Evolutionary conservation across 257 asterid genomes (phyloP), one percentile per base, ranked within the genome.

Genomic region (Solanum boliviense): DNA sequence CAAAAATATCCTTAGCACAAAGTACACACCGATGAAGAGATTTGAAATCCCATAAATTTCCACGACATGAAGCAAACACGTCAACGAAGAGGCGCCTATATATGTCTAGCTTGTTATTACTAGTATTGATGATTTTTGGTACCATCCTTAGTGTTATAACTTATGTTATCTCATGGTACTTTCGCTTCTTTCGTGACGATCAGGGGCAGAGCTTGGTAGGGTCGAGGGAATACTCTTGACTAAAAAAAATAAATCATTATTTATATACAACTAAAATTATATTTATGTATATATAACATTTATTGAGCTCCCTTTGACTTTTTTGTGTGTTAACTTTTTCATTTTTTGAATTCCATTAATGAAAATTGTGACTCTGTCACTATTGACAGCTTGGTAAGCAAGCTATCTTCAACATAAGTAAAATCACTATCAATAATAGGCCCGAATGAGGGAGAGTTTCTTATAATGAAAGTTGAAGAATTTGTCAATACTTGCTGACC

Each of bases 21-120:
- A 65, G 72, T 0, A 65, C 18, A 65, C 31, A 62, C 1, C 1
- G 3, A 10, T 0, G 29, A n/a, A 65, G 8, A 65, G 16, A 0
- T 65, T 65, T n/a, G 16, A n/a, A 21, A n/a, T 12, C 0, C 7
- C 32, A 65, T n/a, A 65, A 25, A 2, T n/a, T 10, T 5, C 2
- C 70, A 0, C 12, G 27, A 20, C 9, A 0, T 16, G 4, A 52
- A 60, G 68, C 68, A 60, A 4, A 4, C 70, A 23, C 7, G 32
- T 0, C 16, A 5, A 65, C 16, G 18, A 5, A 65, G 3, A 65
- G 72, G 72, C 5, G 31, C 1, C 72, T 46, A 39, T 9, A 9
- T 3, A 8, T 4, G 3, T 56, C n/a, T 56, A 56, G n/a, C 10
- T 21, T 56, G 9, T 56, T 18, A 56, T 56, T 56, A 18, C n/a